These are phyloP conservation scores for Fusarium robinianum DNA, from an alignment of 2,329 filamentous ascomycete species.

Conservation along the genomic window DNA sequence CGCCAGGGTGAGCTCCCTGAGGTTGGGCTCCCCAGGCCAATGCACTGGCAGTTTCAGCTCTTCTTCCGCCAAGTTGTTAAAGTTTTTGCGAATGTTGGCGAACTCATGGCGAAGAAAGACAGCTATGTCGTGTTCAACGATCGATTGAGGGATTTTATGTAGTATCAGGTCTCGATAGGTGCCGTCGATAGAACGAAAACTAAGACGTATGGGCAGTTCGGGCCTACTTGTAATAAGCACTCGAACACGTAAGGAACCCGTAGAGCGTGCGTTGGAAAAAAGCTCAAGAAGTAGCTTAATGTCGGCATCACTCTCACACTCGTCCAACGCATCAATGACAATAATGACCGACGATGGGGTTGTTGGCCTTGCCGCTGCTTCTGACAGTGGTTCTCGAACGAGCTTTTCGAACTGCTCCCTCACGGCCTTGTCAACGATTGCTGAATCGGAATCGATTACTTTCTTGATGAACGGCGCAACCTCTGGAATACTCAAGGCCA, in stretches of 20 bases:
- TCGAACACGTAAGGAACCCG: too few relatives aligned
- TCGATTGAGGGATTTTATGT: constrained; percentile 39
- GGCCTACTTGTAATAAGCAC: constrained; percentile 51
- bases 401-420: constrained; percentile 48
- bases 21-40: constrained; percentile 12
- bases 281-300: constrained; percentile 39
- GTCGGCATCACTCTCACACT: constrained; percentile 38
- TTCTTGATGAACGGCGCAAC: constrained; percentile 34
- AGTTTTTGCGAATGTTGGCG: constrained; percentile 32
- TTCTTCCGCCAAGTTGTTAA: constrained; percentile 17
- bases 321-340: constrained; percentile 44
- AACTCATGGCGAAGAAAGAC: constrained; percentile 42
- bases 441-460: constrained; percentile 39
- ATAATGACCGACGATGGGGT: constrained; percentile 27
- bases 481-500: constrained; percentile 37
- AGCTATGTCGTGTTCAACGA: constrained; percentile 45
- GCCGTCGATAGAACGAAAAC: constrained; percentile 39
- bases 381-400: constrained; percentile 38
- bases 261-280: too few relatives aligned
- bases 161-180: constrained; percentile 36
- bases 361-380: neutral
- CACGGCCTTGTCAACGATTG: constrained; percentile 37
- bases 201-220: constrained; percentile 44
- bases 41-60: neutral
- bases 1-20: constrained; percentile 28